These are phyloP conservation scores for Fusarium austroafricanum DNA, from an alignment of 2,329 filamentous ascomycete species.

Conservation along the genomic window DNA sequence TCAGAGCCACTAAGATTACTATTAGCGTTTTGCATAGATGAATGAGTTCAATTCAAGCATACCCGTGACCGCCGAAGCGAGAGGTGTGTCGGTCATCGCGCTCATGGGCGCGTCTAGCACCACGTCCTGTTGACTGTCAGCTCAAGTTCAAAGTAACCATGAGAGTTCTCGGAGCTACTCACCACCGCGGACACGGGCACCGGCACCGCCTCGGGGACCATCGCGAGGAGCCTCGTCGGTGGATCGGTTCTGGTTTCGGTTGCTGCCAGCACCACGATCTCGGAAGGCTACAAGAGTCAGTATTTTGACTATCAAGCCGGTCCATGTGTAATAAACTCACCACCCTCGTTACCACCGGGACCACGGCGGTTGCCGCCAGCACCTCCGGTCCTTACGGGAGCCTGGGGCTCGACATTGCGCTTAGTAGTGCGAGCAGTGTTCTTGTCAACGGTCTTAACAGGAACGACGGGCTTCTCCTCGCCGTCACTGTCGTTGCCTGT, in stretches of 20 bases:
- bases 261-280: conserved; percentile 83
- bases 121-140: conserved; percentile 58
- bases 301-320: conserved; percentile 11
- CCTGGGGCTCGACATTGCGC: conserved; percentile 85
- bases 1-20: conserved; percentile 73
- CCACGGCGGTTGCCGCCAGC: conserved; percentile 63
- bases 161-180: conserved; percentile 44
- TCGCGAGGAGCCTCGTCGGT: conserved; percentile 73
- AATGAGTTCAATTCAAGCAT: conserved; percentile 45
- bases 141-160: neutral
- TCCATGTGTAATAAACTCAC: conserved; percentile 64
- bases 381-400: conserved; percentile 63
- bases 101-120: conserved; percentile 63
- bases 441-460: conserved; percentile 92
- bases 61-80: conserved; percentile 57
- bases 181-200: conserved; percentile 72
- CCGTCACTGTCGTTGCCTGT: conserved; percentile 70
- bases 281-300: conserved; percentile 76
- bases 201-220: conserved; percentile 70
- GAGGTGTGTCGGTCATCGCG: conserved; percentile 68
- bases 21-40: conserved; percentile 26
- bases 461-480: conserved; percentile 80
- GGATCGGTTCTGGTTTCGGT: conserved; percentile 84
- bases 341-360: conserved; percentile 83
- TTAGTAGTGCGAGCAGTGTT: conserved; percentile 78